Conservation (phyloP, 495 filamentous ascomycete species). For the Daldinia grandis region DNA sequence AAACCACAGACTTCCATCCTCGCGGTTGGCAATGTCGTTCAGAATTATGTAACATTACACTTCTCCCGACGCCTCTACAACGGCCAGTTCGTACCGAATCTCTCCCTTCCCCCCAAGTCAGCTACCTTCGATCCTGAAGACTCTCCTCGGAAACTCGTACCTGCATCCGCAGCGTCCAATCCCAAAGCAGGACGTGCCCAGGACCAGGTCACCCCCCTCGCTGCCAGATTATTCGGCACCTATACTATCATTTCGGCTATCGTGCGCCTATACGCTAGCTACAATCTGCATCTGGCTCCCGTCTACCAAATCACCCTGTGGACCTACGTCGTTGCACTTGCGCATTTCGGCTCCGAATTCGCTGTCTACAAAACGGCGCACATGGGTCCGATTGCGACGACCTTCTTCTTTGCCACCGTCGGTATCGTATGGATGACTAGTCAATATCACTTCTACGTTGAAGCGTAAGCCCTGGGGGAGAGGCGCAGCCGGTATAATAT, state of each 20-base stretch:
- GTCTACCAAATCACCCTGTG: constrained; percentile 81
- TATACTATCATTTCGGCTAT: constrained; percentile 83
- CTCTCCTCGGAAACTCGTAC: constrained; percentile 54
- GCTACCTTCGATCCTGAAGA: constrained; percentile 55
- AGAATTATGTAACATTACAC: constrained; percentile 76
- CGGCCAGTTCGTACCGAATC: constrained; percentile 59
- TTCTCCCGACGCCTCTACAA: constrained; percentile 82
- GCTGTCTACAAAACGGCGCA: constrained; percentile 75
- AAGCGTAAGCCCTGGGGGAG: constrained; percentile 25
- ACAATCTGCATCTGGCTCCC: constrained; percentile 74
- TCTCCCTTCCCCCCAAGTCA: constrained; percentile 44
- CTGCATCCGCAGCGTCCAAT: constrained; percentile 50
- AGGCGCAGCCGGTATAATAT: background rate
- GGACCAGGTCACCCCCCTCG: constrained; percentile 73
- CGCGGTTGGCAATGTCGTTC: constrained; percentile 80
- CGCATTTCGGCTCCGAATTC: constrained; percentile 86
- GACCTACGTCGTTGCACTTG: constrained; percentile 80
- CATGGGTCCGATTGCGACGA: constrained; percentile 73
- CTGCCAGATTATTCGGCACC: constrained; percentile 86
- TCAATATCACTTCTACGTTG: constrained; percentile 73
- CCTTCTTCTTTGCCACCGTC: constrained; percentile 73
- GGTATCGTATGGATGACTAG: constrained; percentile 83
- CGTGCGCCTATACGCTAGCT: constrained; percentile 84
- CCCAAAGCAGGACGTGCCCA: constrained; percentile 57
- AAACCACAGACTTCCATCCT: constrained; percentile 71